Base-by-base conservation (phyloP, 2,329 filamentous ascomycete genomes). In the Aureobasidium leucospermi region DNA sequence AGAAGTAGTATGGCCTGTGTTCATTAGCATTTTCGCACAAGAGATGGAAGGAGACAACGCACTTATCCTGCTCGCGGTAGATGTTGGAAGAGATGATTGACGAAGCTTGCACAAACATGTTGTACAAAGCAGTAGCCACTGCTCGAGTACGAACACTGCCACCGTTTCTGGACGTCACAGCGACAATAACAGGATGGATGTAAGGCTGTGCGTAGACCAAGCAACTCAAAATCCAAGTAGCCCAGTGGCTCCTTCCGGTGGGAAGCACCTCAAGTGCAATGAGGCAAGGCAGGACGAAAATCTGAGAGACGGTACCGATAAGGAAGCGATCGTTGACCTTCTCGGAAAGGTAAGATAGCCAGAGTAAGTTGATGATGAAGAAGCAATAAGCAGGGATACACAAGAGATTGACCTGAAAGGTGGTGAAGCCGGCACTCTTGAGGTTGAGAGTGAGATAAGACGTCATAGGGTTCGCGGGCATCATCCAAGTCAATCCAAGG, bases 101-200 rank as follows among this genome's bases (percentile, higher is more conserved):
- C 5, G 70, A 72, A 7, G 71, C 65, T 52, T 77, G 75, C 11
- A 76, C 74, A 34, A 68, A 68, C 63, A 78, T 75, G 66, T 86
- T 87, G 70, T 87, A 87, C n/a, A 83, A 71, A 0, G 82, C 84
- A 0, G 83, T 80, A 0, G 82, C 82, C 1, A 88, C 82, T 1
- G 85, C 82, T 6, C 85, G 75, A 6, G 81, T 83, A 10, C 84
- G 76, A 9, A 88, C 83, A 1, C 79, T 77, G 63, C 85, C 84
- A 2, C 83, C 80, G 66, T 87, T 88, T 55, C 83, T 78, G 2
- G 81, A 84, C 1, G 79, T 84, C 70, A 83, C 81, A 0, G 79
- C 83, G 0, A 86, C 84, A 1, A 84, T 71, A 32, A 86, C 81
- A 0, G 84, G 81, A 65, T 86, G 79, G 49, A 75, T 71, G 58